These are phyloP conservation scores for Backusella australiensis DNA, from an alignment of 192 early-diverging fungal genomes.

Conservation along the genomic window DNA sequence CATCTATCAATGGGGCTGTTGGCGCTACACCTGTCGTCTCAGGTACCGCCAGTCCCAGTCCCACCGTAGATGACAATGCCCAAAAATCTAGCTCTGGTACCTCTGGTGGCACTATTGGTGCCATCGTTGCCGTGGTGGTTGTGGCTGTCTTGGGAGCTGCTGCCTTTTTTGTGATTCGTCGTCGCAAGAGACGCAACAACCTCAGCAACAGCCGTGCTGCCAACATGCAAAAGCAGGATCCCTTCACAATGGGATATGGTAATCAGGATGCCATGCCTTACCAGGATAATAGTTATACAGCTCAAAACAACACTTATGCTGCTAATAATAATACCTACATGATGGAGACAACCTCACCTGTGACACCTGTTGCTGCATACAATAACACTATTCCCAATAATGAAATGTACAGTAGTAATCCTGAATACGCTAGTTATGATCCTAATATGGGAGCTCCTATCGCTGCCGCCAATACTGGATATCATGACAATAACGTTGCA, in stretches of 20 bases:
- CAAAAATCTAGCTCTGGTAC: slow-evolving; percentile 1
- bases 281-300: not conserved
- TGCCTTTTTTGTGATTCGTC: slow-evolving; percentile 24
- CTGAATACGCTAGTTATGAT: not conserved
- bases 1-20: not conserved
- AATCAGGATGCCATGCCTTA: slow-evolving; percentile 7
- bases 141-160: slow-evolving; percentile 19
- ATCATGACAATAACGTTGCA: not conserved
- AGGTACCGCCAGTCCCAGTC: not conserved
- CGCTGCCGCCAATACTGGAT: not conserved
- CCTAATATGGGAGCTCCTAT: not conserved
- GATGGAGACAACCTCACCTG: not conserved
- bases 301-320: not conserved
- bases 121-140: slow-evolving; percentile 24
- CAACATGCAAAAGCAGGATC: slow-evolving; percentile 13
- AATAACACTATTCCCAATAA: not conserved
- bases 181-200: not conserved
- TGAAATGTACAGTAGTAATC: not conserved
- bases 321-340: not conserved
- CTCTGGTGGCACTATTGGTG: slow-evolving; percentile 31
- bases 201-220: not conserved
- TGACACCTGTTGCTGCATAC: not conserved
- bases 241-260: slow-evolving; percentile 32
- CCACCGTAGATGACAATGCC: not conserved
- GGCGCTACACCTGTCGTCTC: not conserved